Percentiles rank a stretch among this genome's conserved stretches.
Evolutionary conservation across 805 yeast genomes (phyloP).

Genomic region (Cyberlindnera amylophila): DNA sequence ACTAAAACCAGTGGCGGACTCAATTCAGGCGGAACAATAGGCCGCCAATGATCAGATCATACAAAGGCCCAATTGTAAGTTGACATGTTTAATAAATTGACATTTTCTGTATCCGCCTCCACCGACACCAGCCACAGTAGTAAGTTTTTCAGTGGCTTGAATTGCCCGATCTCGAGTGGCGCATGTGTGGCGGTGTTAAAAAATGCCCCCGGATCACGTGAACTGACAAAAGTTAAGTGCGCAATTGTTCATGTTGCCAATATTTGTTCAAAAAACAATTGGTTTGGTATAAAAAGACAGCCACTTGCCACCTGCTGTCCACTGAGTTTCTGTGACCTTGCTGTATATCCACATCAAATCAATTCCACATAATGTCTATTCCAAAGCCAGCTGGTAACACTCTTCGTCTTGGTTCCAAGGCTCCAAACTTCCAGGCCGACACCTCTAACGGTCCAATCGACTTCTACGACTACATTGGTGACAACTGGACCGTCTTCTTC

Average conservation of each 20-base stretch:
- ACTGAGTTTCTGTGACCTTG: too few relatives aligned
- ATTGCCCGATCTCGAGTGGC: neutral
- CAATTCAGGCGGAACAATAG: too few relatives aligned
- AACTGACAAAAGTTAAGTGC: slow-evolving; percentile 12
- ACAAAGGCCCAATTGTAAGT: too few relatives aligned
- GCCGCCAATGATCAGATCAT: too few relatives aligned
- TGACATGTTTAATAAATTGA: too few relatives aligned
- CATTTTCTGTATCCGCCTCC: neutral
- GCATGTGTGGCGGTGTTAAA: slow-evolving; percentile 8
- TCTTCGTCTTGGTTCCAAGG: slow-evolving; percentile 54
- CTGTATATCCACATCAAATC: neutral
- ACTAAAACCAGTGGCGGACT: too few relatives aligned
- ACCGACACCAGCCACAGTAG: neutral
- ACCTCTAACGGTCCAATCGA: slow-evolving; percentile 60
- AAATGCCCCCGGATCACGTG: slow-evolving; percentile 19
- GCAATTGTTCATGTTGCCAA: slow-evolving; percentile 1
- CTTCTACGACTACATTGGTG: slow-evolving; percentile 60
- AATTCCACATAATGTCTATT: slow-evolving; percentile 32
- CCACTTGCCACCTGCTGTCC: neutral
- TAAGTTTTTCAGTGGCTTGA: neutral
- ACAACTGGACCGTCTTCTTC: slow-evolving; percentile 63
- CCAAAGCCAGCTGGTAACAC: slow-evolving; percentile 38
- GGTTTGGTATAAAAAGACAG: neutral
- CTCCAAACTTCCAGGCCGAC: slow-evolving; percentile 64
- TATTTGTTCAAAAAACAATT: too few relatives aligned